Conservation (phyloP, 768 basidiomycete species). For the Infundibulicybe gibba region DNA sequence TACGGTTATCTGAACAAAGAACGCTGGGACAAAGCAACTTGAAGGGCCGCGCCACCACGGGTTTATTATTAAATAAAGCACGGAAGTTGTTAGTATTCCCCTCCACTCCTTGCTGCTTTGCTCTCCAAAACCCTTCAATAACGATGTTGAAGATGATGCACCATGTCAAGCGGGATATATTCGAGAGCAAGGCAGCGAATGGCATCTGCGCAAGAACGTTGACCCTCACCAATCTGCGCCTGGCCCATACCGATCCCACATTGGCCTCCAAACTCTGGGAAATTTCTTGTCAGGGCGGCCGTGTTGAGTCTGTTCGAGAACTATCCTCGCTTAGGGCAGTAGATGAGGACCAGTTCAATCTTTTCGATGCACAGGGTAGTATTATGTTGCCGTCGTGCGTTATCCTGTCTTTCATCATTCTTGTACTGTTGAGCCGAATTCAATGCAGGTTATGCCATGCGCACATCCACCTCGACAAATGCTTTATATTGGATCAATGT, state of each 20-base stretch:
- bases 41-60: no score
- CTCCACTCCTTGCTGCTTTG: no score
- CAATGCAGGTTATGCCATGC: conserved; percentile 48
- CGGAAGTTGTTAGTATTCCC: no score
- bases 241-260: conserved; percentile 21
- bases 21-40: no score
- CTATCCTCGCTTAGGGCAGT: conserved; percentile 3
- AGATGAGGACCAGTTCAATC: conserved; percentile 1
- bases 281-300: conserved; percentile 23
- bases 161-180: no score
- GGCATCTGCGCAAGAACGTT: background rate
- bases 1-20: no score
- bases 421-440: conserved; percentile 10
- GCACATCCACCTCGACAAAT: conserved; percentile 69
- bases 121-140: no score
- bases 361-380: conserved; percentile 24
- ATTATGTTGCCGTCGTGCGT: conserved; percentile 33
- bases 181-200: no score
- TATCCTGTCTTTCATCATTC: conserved; percentile 1
- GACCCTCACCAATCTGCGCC: conserved; percentile 21
- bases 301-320: conserved; percentile 18
- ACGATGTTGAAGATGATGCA: no score
- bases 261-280: conserved; percentile 24
- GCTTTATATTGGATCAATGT: conserved; percentile 58
- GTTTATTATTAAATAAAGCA: no score